Evolutionary conservation across 805 yeast species (phyloP), one percentile per base, ranked within the genome.

Genomic region (Allodekkera sacchari): DNA sequence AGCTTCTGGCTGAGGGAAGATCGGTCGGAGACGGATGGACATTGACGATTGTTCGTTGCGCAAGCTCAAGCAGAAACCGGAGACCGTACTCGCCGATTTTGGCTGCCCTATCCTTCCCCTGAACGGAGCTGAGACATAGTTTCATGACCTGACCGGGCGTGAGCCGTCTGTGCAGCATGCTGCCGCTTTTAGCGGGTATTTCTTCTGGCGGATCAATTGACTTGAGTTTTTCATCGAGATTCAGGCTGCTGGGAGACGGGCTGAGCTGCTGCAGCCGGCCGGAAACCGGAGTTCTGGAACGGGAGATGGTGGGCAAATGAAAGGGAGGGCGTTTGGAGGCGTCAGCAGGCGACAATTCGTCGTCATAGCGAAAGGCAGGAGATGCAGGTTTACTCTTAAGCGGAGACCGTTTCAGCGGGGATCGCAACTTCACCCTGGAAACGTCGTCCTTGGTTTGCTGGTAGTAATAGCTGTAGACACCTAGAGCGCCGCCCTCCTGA

Each of bases 81-180:
- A 81, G 49, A 0, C 68, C 50, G 47, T 78, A 78, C 45, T 76
- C 79, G 17, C 74, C 59, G 7, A 75, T 59, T 42, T 81, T 81
- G 16, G 83, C 81, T 38, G 78, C 37, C 47, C 78, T 77, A 46
- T 81, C 92, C 49, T 80, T 81, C 30, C 89, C 89, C 2, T 72
- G 66, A 18, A 80, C 49, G 17, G 39, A 28, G 67, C 66, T 31
- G 69, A 69, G 32, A 77, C 45, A 39, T 2, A 34, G 35, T 5
- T 31, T 28, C 28, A 43, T 36, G 2, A 42, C 22, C 8, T 32
- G 37, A 23, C 41, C 31, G 6, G 18, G 20, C 6, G 33, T 7
- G 14, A 23, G 14, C 26, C 13, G 12, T 8, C 12, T 7, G 12
- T 7, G 26, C 12, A 7, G 7, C 7, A 7, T 7, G 14, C n/a